These are phyloP conservation scores for Auriscalpium vulgare DNA, from an alignment of 768 basidiomycete genomes.

Conservation along the genomic window DNA sequence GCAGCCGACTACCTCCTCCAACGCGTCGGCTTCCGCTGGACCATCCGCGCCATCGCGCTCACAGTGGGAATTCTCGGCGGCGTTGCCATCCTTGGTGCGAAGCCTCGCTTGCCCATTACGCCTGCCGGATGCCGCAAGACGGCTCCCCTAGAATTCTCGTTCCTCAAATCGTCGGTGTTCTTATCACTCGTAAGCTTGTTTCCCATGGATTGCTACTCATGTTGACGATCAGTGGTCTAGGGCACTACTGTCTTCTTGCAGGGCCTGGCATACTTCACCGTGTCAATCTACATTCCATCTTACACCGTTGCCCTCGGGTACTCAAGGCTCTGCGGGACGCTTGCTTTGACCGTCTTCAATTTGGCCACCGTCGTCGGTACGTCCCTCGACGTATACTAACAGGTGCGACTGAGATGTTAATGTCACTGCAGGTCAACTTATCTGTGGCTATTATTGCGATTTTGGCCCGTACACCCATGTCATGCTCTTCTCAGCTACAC, in stretches of 20 bases:
- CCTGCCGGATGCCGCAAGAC: conserved; percentile 9
- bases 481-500: conserved; percentile 14
- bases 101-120: conserved; percentile 17
- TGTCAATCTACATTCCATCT: conserved; percentile 18
- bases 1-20: conserved; percentile 12
- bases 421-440: conserved; percentile 12
- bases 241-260: conserved; percentile 13
- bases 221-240: background rate
- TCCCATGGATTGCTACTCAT: background rate
- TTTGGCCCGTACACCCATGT: conserved; percentile 18
- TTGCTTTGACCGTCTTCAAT: conserved; percentile 20
- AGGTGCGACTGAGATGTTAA: background rate
- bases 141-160: conserved; percentile 13
- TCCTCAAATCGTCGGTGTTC: conserved; percentile 16
- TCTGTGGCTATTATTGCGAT: conserved; percentile 18
- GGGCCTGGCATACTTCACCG: conserved; percentile 20
- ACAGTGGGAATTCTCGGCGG: conserved; percentile 10
- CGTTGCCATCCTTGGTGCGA: conserved; percentile 12
- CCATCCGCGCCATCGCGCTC: conserved; percentile 16
- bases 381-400: background rate
- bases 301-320: conserved; percentile 14
- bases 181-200: conserved; percentile 14
- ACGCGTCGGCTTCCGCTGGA: no score
- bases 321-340: conserved; percentile 15
- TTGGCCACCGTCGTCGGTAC: conserved; percentile 15